phyloP scores from a whole-genome alignment of 2,329 filamentous ascomycete genomes.

The Coniochaeta sp. region DNA sequence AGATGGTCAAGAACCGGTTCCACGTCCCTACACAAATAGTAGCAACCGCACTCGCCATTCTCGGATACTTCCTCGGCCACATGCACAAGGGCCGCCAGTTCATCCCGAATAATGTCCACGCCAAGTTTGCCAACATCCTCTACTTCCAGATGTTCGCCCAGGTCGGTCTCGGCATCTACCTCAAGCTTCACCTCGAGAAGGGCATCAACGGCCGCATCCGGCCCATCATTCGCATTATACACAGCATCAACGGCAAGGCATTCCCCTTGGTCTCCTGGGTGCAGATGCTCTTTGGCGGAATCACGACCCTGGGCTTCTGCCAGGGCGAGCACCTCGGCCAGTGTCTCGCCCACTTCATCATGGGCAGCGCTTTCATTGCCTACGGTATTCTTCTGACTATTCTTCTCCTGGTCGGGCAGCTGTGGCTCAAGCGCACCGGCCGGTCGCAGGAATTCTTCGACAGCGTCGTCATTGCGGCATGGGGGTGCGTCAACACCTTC shows the following conservation, averaged over 20 bases:
- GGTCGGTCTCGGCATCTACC: constrained; percentile 73
- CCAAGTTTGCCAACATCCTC: constrained; percentile 69
- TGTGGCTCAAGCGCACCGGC: constrained; percentile 75
- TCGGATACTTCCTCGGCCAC: constrained; percentile 89
- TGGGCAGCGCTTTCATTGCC: constrained; percentile 93
- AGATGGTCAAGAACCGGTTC: constrained; percentile 88
- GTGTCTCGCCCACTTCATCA: constrained; percentile 95
- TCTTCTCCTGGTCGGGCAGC: constrained; percentile 78
- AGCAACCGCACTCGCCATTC: constrained; percentile 66
- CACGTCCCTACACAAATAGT: constrained; percentile 83
- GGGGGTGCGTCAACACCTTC: constrained; percentile 97
- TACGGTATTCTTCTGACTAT: constrained; percentile 87
- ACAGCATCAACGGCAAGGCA: constrained; percentile 77
- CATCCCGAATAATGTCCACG: constrained; percentile 65
- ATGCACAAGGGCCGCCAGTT: constrained; percentile 86
- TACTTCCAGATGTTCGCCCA: constrained; percentile 76
- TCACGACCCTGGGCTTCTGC: constrained; percentile 88
- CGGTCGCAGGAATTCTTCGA: constrained; percentile 97
- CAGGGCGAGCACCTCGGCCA: constrained; percentile 86
- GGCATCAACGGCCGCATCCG: constrained; percentile 77
- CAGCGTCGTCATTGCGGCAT: constrained; percentile 80
- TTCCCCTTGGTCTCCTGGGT: constrained; percentile 85
- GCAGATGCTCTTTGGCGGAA: constrained; percentile 94
- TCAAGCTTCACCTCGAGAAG: constrained; percentile 82
- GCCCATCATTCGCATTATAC: constrained; percentile 60